Base-by-base conservation (phyloP, 2,329 filamentous ascomycete genomes). In the Fusarium chaquense region DNA sequence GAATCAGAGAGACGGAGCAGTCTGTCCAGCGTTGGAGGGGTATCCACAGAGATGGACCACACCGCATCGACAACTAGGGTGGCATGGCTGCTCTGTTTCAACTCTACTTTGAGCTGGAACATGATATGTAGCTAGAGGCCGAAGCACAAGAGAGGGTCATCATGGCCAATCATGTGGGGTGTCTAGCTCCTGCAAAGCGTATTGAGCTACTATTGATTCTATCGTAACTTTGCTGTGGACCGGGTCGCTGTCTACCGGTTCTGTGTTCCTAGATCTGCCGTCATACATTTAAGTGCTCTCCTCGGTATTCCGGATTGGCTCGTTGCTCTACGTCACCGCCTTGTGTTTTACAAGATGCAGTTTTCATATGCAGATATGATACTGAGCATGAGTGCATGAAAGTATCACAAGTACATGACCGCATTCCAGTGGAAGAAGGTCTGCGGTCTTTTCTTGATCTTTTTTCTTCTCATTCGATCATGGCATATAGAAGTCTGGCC, bases 21-120 rank as follows among this genome's bases (percentile, higher is more conserved):
- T 58, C 30, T 56, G 50, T 57, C 32, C 51, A 70, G 45, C 53
- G 20, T 41, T 40, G 35, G 40, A 35, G 47, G 59, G 52, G 67
- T 70, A 68, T 52, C 68, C 68, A 53, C 64, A 69, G 35, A 55
- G 52, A 57, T 71, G 60, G 54, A 70, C 49, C 63, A 66, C 63
- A 66, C 63, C 60, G 59, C 68, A 70, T 71, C 55, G 28, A 56
- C 55, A 53, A 58, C 59, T 65, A 49, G 52, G 49, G 62, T 65
- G 54, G 11, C 18, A 50, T 50, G 24, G 33, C 24, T 52, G 24
- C 49, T 40, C 35, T 51, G 33, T 58, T 68, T 56, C 45, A 46
- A 45, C 49, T 69, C 55, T 65, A 43, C 54, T 61, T 56, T 69
- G 67, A 71, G 58, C 41, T 59, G 53, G 40, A 59, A 44, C 11